These are phyloP conservation scores for Acanthamoeba healyi DNA, from an alignment of 208 protist genomes.

Conservation along the genomic window DNA sequence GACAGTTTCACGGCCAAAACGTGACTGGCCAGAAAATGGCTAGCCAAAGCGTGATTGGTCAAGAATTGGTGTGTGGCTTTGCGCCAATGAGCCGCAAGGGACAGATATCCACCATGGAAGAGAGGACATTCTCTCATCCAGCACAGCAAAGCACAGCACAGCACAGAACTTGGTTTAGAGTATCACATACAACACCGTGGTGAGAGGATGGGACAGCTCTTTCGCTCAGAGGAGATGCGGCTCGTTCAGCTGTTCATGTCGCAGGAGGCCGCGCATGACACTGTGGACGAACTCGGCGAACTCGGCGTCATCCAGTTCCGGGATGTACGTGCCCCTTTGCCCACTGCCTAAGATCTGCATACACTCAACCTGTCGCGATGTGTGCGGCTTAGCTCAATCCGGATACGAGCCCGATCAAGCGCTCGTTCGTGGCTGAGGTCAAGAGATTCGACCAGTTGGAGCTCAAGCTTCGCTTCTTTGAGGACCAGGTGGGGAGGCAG, in stretches of 20 bases:
- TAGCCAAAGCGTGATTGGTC: too few relatives aligned
- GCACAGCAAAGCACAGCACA: too few relatives aligned
- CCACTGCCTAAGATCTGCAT: background rate
- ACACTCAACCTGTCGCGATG: too few relatives aligned
- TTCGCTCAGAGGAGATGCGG: constrained; percentile 97
- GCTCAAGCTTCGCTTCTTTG: constrained; percentile 95
- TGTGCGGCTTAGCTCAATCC: too few relatives aligned
- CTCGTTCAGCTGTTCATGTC: constrained; percentile 97
- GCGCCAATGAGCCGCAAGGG: too few relatives aligned
- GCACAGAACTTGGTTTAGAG: too few relatives aligned
- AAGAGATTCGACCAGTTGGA: constrained; percentile 98
- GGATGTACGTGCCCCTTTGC: constrained; percentile 92
- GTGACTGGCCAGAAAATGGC: too few relatives aligned
- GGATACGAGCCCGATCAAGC: constrained; percentile 95
- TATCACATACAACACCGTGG: too few relatives aligned
- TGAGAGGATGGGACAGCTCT: constrained; percentile 88
- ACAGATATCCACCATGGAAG: too few relatives aligned
- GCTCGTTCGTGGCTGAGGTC: constrained; percentile 97
- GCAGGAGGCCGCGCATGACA: constrained; percentile 97
- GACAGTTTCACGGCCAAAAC: too few relatives aligned
- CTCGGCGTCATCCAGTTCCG: constrained; percentile 96
- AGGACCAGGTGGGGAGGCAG: constrained; percentile 92
- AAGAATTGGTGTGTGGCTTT: too few relatives aligned
- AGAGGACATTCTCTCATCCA: too few relatives aligned
- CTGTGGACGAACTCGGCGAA: constrained; percentile 96